phyloP scores from a whole-genome alignment of 495 filamentous ascomycete species.

The Collariella sp. region DNA sequence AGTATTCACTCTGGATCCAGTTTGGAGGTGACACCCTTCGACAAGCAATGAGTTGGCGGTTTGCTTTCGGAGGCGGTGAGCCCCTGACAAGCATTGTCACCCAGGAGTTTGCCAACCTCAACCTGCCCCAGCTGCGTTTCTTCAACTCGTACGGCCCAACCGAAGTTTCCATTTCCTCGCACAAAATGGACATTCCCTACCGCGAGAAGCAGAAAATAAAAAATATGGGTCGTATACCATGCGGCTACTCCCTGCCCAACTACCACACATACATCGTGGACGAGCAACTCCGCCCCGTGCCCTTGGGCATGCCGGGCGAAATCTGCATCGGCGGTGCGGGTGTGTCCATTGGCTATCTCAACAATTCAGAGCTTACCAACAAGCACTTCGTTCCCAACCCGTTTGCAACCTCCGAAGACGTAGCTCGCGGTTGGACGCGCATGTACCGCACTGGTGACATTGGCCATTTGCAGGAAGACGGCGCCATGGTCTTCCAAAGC shows the following conservation, averaged over 20 bases:
- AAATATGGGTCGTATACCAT: no score
- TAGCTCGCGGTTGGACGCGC: no score
- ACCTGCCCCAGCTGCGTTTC: slow-evolving; percentile 12
- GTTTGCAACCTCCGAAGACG: no score
- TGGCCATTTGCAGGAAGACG: no score
- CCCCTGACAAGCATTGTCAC: slow-evolving; percentile 3
- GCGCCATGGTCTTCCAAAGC: no score
- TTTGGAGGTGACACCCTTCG: slow-evolving; percentile 3
- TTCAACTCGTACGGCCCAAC: slow-evolving; percentile 30
- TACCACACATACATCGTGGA: no score
- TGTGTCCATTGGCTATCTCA: not conserved
- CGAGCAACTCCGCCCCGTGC: not conserved
- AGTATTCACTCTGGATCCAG: slow-evolving; percentile 20
- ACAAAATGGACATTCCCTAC: not conserved
- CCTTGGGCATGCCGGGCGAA: not conserved
- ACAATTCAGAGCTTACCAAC: no score
- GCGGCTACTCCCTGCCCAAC: not conserved
- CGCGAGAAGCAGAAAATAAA: no score
- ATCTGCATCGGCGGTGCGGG: not conserved
- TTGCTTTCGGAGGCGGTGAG: slow-evolving; percentile 25
- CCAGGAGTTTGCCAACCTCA: slow-evolving; percentile 10
- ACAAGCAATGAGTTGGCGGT: slow-evolving; percentile 16
- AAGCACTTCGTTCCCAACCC: no score
- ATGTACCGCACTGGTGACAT: no score
- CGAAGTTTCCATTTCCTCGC: slow-evolving; percentile 14